Percentiles rank a stretch among this genome's conserved stretches.
Conservation (phyloP, 2,329 filamentous ascomycete genomes). For the Ceratocystis eucalypticola region DNA sequence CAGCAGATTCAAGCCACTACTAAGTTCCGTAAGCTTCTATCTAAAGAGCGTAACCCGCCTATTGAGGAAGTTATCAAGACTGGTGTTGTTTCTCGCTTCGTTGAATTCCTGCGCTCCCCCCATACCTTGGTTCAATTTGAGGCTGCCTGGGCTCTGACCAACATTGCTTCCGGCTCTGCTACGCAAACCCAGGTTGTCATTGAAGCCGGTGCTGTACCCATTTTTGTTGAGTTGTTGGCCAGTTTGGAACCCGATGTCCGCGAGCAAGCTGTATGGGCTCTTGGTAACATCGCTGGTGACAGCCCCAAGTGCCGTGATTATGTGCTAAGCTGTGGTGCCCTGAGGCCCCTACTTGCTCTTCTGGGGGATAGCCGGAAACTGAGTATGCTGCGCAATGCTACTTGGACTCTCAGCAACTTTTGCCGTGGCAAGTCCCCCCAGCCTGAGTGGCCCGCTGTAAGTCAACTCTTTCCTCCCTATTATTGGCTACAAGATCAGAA, state of each 20-base stretch:
- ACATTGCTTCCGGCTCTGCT: slow-evolving; percentile 95
- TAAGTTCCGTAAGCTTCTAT: slow-evolving; percentile 94
- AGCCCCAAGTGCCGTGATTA: slow-evolving; percentile 96
- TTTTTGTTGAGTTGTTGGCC: slow-evolving; percentile 89
- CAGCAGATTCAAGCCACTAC: slow-evolving; percentile 94
- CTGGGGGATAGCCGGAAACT: slow-evolving; percentile 96
- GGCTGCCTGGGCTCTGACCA: slow-evolving; percentile 96
- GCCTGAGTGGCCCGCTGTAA: slow-evolving; percentile 90
- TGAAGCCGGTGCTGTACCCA: slow-evolving; percentile 92
- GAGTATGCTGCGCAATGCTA: slow-evolving; percentile 97
- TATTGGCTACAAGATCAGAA: neutral
- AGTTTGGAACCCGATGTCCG: slow-evolving; percentile 96
- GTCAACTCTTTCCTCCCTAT: slow-evolving; percentile 28
- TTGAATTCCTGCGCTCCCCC: slow-evolving; percentile 93
- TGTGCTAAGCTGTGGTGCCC: slow-evolving; percentile 77
- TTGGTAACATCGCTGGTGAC: slow-evolving; percentile 97
- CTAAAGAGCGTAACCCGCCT: slow-evolving; percentile 96
- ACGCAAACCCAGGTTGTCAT: slow-evolving; percentile 98
- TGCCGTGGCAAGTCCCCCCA: slow-evolving; percentile 98
- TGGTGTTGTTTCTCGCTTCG: slow-evolving; percentile 90
- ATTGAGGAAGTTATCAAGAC: slow-evolving; percentile 99
- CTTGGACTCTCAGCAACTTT: slow-evolving; percentile 99
- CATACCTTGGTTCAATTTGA: slow-evolving; percentile 98
- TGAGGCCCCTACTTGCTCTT: slow-evolving; percentile 77
- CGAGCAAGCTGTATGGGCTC: slow-evolving; percentile 95